These are phyloP conservation scores for Lichtheimia corymbifera DNA, from an alignment of 371 early-diverging fungal species.

Conservation along the genomic window DNA sequence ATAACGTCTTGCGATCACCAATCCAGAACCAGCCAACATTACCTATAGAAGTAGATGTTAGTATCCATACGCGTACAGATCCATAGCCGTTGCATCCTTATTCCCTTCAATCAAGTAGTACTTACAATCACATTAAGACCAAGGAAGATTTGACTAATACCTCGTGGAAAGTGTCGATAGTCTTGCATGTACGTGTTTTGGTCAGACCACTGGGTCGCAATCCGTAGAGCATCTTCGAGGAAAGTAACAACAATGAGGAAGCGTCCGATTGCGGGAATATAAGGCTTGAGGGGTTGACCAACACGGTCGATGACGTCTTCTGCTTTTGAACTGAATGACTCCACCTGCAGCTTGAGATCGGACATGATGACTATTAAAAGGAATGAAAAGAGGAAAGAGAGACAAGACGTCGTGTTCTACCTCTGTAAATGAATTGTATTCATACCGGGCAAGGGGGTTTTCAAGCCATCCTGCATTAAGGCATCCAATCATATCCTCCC, in stretches of 20 bases:
- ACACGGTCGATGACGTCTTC: slow-evolving; percentile 79
- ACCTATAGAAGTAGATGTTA: slow-evolving; percentile 30
- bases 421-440: too few relatives aligned
- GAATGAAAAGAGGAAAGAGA: background rate
- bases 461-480: too few relatives aligned
- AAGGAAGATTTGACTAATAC: slow-evolving; percentile 83
- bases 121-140: slow-evolving; percentile 74
- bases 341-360: slow-evolving; percentile 20
- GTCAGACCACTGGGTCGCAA: slow-evolving; percentile 85
- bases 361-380: slow-evolving; percentile 6
- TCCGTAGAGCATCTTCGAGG: slow-evolving; percentile 91
- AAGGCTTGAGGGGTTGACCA: slow-evolving; percentile 87
- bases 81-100: background rate
- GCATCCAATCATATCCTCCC: too few relatives aligned
- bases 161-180: slow-evolving; percentile 77
- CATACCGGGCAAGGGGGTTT: too few relatives aligned
- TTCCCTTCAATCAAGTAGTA: slow-evolving; percentile 5
- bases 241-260: slow-evolving; percentile 94
- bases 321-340: slow-evolving; percentile 46
- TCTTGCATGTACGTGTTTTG: slow-evolving; percentile 82
- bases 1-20: slow-evolving; percentile 76
- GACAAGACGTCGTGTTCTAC: background rate
- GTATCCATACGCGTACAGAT: background rate
- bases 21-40: slow-evolving; percentile 78
- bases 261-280: slow-evolving; percentile 86